Base-by-base conservation (phyloP, 139 green algal species). In the Desmodesmus armatus region DNA sequence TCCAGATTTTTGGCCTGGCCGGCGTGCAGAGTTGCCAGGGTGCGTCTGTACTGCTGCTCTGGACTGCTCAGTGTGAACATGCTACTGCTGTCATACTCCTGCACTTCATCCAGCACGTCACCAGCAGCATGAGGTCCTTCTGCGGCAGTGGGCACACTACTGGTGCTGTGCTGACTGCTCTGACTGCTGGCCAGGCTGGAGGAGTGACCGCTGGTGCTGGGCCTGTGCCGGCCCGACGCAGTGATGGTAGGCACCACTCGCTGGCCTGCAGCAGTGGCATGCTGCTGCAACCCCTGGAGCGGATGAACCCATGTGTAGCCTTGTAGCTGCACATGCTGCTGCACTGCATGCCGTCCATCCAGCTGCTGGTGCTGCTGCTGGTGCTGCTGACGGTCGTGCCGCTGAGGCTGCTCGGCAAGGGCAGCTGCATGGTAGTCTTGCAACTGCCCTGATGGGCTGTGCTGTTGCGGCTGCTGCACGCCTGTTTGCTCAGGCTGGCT, bases 41-140 rank as follows among this genome's bases (percentile, higher is more conserved):
- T 77, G 13, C 27, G 17, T 27, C 49, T 19, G 39, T 84, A 84
- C 78, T 84, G 78, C 63, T 84, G 78, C 29, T 75, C 25, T 11
- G 67, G 66, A 37, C 78, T 84, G 62, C 29, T 76, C 0, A 84
- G 73, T 13, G 6, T 7, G 17, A 43, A 44, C 7, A 43, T 76
- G 67, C 44, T 29, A 7, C 67, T 15, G 25, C 29, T 76, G 23
- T 5, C 37, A 44, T 76, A 7, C 47, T 13, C 47, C 7, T 13
- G 47, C 9, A 13, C 47, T 21, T 55, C 47, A 21, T 7, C 7
- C 7, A 13, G 9, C 13, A 13, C 9, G 47, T 13, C 47, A 13
- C 9, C 7, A 55, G 47, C 47, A 13, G 7, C 67, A 53, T 75
- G 3, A 51, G 49, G 49, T 13, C 31, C 67, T 51, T 49, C 67